Base-by-base conservation (phyloP, 805 yeast species). In the Metschnikowia santaceciliae region DNA sequence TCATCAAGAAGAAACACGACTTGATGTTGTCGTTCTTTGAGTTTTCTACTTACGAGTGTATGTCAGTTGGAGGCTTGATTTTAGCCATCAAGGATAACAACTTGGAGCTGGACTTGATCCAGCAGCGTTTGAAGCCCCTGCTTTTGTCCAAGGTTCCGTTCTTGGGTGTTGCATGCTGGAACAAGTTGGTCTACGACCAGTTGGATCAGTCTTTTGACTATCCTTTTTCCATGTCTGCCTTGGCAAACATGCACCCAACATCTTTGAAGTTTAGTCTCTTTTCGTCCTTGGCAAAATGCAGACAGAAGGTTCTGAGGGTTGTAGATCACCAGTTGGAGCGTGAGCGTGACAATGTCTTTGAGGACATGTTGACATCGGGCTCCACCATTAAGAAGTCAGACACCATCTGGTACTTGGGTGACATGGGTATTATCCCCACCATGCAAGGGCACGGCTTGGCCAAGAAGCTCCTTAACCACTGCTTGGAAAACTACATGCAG, bases 401-500 rank as follows among this genome's bases (percentile, higher is more conserved):
- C 42, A 61, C 69, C 40, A 65, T 80, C 47, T 82, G 86, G 85
- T 82, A 82, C 61, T 69, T 82, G 54, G 72, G 78, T 42, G 85
- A 82, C 61, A 70, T 82, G 48, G 85, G 85, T 39, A 80, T 82
- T 22, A 68, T 78, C 41, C 83, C 84, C 6, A 63, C 73, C 38
- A 82, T 82, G 67, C 70, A 82, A 60, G 86, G 86, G 48, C 78
- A 78, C 59, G 84, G 85, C 20, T 71, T 79, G 56, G 83, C 83
- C 34, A 71, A 80, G 60, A 66, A 72, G 52, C 67, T 82, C 53
- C 67, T 81, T 46, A 77, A 80, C 54, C 73, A 71, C 61, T 80
- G 78, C 47, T 69, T 79, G 49, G 75, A 77, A 39, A 70, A 76
- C 53, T 79, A 67, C 60, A 68, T 78, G 53, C 71, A 67, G 44